Base-by-base conservation (phyloP, 345 rosid species). In the Salix udensis region DNA sequence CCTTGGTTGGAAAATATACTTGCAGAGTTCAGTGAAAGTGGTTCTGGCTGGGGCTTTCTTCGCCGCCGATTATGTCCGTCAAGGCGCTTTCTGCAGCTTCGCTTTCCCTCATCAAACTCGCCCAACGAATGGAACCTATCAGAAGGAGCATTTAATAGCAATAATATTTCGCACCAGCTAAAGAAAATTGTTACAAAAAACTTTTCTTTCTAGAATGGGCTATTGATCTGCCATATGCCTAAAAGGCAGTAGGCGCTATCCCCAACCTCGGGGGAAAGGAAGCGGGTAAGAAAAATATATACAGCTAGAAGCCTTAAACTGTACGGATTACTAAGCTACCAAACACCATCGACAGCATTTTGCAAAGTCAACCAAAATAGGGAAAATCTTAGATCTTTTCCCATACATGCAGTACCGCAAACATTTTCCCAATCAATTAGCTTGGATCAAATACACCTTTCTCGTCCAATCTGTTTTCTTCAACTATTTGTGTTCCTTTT, bases 61-160 rank as follows among this genome's bases (percentile, higher is more conserved):
- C 92, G 79, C 10, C 97, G 88, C 34, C 91, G 73, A 82, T 91
- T 91, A 77, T 91, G 97, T 24, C 94, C 94, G 68, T 91, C 97
- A 12, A 91, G 97, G 23, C 94, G 87, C 74, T 88, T 91, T 70
- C 97, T 85, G 82, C 94, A 91, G 89, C 97, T 91, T 79, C 97
- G 78, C 77, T 91, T 91, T 67, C 87, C 92, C 24, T 88, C 92
- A 71, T 91, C 94, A 71, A 91, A 91, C 76, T 91, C 97, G 71
- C n/a, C 87, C 76, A 90, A 81, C 5, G 92, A 87, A 86, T 91
- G 94, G 80, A 91, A 91, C 89, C 94, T 91, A 60, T 58, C 21
- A 62, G 42, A 52, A 70, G 64, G 23, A 39, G 30, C 44, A 62
- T 58, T 18, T 40, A 75, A 39, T 30, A 66, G 48, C 65, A 68